Conservation (phyloP, 768 basidiomycete species). For the Russula virescens region DNA sequence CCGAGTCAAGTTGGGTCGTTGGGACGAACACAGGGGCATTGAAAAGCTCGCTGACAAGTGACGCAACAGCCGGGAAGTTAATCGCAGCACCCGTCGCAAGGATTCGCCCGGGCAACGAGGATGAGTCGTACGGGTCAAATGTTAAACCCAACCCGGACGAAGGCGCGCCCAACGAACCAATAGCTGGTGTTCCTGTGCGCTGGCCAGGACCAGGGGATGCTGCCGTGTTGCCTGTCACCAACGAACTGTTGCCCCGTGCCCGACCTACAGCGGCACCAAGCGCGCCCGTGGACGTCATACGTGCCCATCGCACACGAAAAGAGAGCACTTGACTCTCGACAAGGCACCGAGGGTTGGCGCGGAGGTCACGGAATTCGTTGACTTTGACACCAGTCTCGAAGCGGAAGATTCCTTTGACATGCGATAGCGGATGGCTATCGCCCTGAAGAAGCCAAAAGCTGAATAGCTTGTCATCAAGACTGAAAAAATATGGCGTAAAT, state of each 20-base stretch:
- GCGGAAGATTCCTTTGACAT: constrained; percentile 80
- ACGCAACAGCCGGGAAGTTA: constrained; percentile 78
- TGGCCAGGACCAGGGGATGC: constrained; percentile 21
- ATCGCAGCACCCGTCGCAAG: constrained; percentile 75
- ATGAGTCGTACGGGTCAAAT: constrained; percentile 75
- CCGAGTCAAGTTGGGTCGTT: constrained; percentile 68
- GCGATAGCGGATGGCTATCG: constrained; percentile 67
- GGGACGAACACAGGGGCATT: constrained; percentile 77
- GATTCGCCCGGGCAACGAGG: constrained; percentile 57
- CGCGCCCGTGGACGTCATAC: constrained; percentile 63
- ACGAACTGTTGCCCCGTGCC: constrained; percentile 26
- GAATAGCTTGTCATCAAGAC: constrained; percentile 89
- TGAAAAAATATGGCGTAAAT: constrained; percentile 28
- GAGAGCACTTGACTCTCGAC: constrained; percentile 76
- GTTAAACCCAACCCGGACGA: constrained; percentile 34
- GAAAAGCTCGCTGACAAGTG: constrained; percentile 76
- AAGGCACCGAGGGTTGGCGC: constrained; percentile 83
- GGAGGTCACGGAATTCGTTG: constrained; percentile 80
- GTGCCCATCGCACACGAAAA: constrained; percentile 78
- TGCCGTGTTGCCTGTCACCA: constrained; percentile 26
- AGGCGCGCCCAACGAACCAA: constrained; percentile 3
- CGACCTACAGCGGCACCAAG: constrained; percentile 42
- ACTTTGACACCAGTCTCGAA: constrained; percentile 88
- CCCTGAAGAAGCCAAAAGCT: constrained; percentile 84
- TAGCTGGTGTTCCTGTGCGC: constrained; percentile 21